These are phyloP conservation scores for Sphaerobolus stellatus DNA, from an alignment of 1,284 basidiomycete genomes.

Conservation along the genomic window DNA sequence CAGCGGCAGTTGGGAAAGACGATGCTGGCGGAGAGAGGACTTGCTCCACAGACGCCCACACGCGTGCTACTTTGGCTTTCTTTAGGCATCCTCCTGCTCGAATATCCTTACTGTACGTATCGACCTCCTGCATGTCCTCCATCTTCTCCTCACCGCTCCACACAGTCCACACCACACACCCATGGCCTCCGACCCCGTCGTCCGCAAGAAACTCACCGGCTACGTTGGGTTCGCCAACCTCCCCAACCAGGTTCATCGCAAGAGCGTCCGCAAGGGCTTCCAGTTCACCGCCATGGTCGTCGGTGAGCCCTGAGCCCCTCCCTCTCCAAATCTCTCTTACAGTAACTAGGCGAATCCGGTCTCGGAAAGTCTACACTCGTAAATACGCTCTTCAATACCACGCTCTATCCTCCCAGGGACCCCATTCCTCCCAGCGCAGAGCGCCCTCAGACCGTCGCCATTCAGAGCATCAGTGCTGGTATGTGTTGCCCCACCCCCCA, in stretches of 20 bases:
- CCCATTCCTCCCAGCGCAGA: conserved; percentile 82
- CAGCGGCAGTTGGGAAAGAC: conserved; percentile 1
- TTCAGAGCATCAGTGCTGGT: conserved; percentile 97
- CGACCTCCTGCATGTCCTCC: neutral
- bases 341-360: conserved; percentile 85
- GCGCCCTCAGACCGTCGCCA: conserved; percentile 87
- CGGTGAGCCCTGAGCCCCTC: conserved; percentile 56
- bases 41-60: no score
- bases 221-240: conserved; percentile 91
- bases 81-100: no score
- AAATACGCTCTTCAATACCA: conserved; percentile 96
- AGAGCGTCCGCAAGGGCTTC: conserved; percentile 94
- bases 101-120: no score
- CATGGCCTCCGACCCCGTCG: conserved; percentile 52
- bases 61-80: no score
- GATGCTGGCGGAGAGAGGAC: conserved; percentile 1
- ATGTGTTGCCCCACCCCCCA: conserved; percentile 30
- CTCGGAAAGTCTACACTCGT: conserved; percentile 96
- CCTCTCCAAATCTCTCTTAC: conserved; percentile 12
- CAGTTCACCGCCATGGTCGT: conserved; percentile 97
- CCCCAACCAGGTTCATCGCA: conserved; percentile 96
- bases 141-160: neutral
- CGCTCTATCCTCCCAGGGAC: conserved; percentile 86
- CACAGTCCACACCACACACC: no score
- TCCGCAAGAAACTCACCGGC: conserved; percentile 90